phyloP scores from a whole-genome alignment of 352 stramenopile genomes.

The Phytophthora pisi region DNA sequence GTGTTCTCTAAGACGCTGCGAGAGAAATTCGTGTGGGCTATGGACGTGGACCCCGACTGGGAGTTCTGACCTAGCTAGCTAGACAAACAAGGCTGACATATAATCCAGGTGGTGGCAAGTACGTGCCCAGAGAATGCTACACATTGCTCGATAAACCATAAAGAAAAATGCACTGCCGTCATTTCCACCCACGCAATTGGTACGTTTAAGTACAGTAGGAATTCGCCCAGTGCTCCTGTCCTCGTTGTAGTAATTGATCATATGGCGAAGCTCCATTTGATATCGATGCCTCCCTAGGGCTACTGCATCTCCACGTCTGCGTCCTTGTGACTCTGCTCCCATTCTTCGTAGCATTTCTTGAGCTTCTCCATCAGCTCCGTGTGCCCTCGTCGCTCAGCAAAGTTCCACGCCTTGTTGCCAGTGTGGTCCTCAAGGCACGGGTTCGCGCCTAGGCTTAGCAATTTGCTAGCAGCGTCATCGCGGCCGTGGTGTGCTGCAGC shows the following conservation, averaged over 20 bases:
- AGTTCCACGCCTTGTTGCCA: constrained; percentile 66
- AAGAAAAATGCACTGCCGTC: constrained; percentile 25
- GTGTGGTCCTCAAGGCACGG: constrained; percentile 59
- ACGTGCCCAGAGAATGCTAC: neutral
- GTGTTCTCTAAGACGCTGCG: constrained; percentile 98
- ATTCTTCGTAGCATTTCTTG: constrained; percentile 72
- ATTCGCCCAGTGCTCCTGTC: constrained; percentile 2
- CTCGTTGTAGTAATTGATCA: constrained; percentile 9
- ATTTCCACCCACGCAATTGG: constrained; percentile 1
- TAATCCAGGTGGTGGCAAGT: constrained; percentile 1
- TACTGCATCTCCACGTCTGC: constrained; percentile 15
- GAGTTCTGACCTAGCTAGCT: constrained; percentile 85
- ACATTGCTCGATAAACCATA: constrained; percentile 22
- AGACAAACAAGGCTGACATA: constrained; percentile 1
- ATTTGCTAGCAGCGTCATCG: constrained; percentile 69
- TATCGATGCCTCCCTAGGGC: constrained; percentile 7
- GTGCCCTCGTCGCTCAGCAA: constrained; percentile 74
- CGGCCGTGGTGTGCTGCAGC: constrained; percentile 80
- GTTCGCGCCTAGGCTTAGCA: constrained; percentile 71
- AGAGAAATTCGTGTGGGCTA: constrained; percentile 99
- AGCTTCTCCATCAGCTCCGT: constrained; percentile 70
- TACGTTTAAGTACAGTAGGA: neutral
- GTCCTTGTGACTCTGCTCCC: constrained; percentile 44
- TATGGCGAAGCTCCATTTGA: neutral
- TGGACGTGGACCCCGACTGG: constrained; percentile 97